Evolutionary conservation across 148 eudicot genomes (phyloP).

Genomic region (Vaccinium darrowii): DNA sequence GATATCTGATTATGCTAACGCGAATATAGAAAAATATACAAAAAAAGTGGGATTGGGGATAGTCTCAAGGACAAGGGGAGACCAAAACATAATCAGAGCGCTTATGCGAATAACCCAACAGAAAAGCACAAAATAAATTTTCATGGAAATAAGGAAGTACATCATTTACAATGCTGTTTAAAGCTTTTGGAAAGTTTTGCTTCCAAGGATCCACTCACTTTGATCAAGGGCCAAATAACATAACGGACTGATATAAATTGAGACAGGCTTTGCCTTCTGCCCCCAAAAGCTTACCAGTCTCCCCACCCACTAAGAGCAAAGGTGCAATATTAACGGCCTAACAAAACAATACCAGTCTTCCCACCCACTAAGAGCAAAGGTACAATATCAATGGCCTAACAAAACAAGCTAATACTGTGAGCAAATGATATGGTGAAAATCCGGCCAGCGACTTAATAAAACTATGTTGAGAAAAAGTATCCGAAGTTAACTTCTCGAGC

Average conservation of each 20-base stretch:
- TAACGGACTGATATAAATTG: background rate
- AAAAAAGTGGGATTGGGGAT: background rate
- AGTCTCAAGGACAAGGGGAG: background rate
- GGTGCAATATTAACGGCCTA: background rate
- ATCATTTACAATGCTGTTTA: background rate
- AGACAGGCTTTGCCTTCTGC: background rate
- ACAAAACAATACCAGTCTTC: background rate
- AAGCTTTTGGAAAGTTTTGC: background rate
- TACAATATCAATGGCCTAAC: background rate
- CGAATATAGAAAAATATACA: background rate
- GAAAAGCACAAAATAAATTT: background rate
- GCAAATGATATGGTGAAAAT: background rate
- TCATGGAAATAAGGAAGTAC: background rate
- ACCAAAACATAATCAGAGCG: background rate
- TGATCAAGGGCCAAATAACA: background rate
- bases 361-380: background rate
- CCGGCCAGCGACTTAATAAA: background rate
- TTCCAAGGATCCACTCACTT: background rate
- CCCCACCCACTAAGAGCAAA: background rate
- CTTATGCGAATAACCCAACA: slow-evolving; percentile 2
- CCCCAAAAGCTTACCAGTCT: background rate
- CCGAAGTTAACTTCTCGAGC: background rate
- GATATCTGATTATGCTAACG: background rate
- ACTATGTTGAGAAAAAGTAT: background rate
- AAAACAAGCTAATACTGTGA: background rate